Percentiles rank a stretch among this genome's conserved stretches.
phyloP scores from a whole-genome alignment of 2,329 filamentous ascomycete genomes.

The Stagonosporopsis tanaceti region DNA sequence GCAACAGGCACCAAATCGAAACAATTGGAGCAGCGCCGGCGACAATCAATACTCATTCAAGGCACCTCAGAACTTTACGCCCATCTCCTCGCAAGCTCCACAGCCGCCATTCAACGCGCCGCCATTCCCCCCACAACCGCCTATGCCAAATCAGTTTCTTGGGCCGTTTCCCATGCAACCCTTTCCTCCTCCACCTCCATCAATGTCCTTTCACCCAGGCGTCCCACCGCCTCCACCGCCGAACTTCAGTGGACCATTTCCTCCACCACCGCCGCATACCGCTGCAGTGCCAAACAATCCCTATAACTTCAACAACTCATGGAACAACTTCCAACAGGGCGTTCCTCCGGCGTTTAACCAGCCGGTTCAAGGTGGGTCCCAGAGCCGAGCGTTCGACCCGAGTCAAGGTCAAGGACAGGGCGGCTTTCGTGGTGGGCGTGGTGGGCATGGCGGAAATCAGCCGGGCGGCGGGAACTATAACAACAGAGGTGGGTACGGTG shows the following conservation, averaged over 20 bases:
- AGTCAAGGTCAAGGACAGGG: conserved; percentile 21
- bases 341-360: conserved; percentile 20
- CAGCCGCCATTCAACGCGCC: conserved; percentile 29
- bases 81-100: conserved; percentile 21
- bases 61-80: conserved; percentile 13
- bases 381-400: conserved; percentile 14
- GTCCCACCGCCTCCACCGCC: conserved; percentile 37
- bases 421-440: conserved; percentile 27
- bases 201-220: conserved; percentile 27
- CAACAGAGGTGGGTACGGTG: conserved; percentile 29
- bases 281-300: conserved; percentile 22
- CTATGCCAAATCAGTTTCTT: conserved; percentile 28
- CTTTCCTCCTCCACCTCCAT: conserved; percentile 33
- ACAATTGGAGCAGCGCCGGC: conserved; percentile 8
- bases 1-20: conserved; percentile 12
- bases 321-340: conserved; percentile 21
- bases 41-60: conserved; percentile 19
- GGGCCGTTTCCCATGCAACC: conserved; percentile 28
- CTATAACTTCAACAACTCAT: conserved; percentile 23
- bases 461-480: conserved; percentile 26
- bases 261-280: conserved; percentile 31
- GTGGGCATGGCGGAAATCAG: conserved; percentile 25
- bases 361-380: conserved; percentile 7
- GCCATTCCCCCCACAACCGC: conserved; percentile 28
- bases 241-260: conserved; percentile 34